Evolutionary conservation across 2,329 filamentous ascomycete species (phyloP).

Genomic region (Alternaria triticina): DNA sequence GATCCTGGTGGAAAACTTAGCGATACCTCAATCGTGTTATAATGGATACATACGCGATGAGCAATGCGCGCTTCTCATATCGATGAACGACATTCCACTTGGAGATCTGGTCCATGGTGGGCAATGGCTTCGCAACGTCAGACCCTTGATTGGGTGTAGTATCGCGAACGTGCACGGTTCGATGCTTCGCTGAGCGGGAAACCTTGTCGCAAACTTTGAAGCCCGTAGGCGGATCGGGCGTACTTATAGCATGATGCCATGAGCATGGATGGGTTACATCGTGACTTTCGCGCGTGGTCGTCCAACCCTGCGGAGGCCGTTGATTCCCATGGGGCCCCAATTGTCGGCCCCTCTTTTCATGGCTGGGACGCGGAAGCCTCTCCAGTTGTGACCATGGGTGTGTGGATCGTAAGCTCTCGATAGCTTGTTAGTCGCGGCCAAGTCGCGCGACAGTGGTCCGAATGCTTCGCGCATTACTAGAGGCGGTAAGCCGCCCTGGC

Average conservation of each 20-base stretch:
- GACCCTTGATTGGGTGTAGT: not conserved
- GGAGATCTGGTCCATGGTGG: slow-evolving; percentile 34
- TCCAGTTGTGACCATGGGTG: not conserved
- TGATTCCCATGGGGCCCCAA: not conserved
- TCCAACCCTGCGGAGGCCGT: not conserved
- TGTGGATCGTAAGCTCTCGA: not conserved
- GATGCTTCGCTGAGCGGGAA: not conserved
- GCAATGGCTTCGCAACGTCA: not conserved
- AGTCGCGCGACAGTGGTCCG: not conserved
- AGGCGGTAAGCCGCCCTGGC: not conserved
- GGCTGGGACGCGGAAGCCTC: not conserved
- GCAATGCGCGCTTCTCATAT: slow-evolving; percentile 35
- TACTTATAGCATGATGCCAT: not conserved
- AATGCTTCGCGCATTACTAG: not conserved
- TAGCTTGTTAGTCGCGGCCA: not conserved
- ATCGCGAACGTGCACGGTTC: not conserved
- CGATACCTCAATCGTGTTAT: fast-evolving
- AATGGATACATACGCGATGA: slow-evolving; percentile 23
- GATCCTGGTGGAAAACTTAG: slow-evolving; percentile 16
- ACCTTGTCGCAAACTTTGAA: not conserved
- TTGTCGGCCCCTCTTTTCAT: not conserved
- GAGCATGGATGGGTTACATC: not conserved
- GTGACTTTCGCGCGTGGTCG: not conserved
- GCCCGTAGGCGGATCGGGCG: not conserved
- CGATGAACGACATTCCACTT: slow-evolving; percentile 31